Conservation (phyloP, 2,329 filamentous ascomycete genomes). For the Cercospora beticola region DNA sequence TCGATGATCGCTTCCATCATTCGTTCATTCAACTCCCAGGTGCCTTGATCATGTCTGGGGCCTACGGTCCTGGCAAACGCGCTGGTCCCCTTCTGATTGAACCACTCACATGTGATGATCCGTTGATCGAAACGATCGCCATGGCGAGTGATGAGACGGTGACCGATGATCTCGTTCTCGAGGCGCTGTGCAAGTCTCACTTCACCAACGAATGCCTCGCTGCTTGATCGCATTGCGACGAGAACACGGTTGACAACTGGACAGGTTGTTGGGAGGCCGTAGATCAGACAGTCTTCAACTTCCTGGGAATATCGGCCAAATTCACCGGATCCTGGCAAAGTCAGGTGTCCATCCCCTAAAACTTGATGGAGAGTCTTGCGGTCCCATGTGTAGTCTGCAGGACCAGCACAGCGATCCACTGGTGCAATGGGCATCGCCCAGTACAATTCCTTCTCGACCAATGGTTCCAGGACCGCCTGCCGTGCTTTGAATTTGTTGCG, state of each 20-base stretch:
- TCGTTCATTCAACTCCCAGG: not conserved
- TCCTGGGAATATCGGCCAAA: not conserved
- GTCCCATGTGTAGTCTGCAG: no score
- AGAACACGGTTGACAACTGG: not conserved
- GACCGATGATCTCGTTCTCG: not conserved
- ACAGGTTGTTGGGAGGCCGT: not conserved
- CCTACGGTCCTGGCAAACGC: not conserved
- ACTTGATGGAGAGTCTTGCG: no score
- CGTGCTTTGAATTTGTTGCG: no score
- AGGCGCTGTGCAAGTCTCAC: not conserved
- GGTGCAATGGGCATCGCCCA: no score
- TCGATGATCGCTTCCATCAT: no score
- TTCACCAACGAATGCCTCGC: not conserved
- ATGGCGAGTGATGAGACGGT: not conserved
- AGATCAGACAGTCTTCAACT: not conserved
- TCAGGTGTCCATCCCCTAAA: no score
- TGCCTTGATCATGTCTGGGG: not conserved
- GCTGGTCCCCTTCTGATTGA: not conserved
- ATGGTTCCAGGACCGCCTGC: no score
- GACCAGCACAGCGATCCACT: no score
- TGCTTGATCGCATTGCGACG: not conserved
- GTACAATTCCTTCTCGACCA: no score
- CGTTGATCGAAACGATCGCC: not conserved
- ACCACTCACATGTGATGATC: not conserved
- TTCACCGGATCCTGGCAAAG: no score